These are phyloP conservation scores for Hypoxylon cercidicola DNA, from an alignment of 495 filamentous ascomycete species.

Conservation along the genomic window DNA sequence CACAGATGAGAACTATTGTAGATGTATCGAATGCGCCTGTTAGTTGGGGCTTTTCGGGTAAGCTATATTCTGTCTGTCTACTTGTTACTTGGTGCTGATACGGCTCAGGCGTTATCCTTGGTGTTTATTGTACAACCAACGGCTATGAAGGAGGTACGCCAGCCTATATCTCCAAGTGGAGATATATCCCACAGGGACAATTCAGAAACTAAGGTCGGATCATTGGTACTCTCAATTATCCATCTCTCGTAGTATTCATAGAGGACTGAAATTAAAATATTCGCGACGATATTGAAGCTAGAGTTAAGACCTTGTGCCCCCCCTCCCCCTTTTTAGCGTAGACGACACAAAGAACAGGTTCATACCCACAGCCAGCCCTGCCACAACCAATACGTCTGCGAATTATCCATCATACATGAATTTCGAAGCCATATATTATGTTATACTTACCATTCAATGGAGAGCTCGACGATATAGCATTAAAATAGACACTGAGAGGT, in stretches of 20 bases:
- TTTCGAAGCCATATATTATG: no score
- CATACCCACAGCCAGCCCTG: no score
- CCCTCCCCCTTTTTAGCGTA: no score
- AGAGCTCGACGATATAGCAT: no score
- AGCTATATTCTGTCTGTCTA: slow-evolving; percentile 3
- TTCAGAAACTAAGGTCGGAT: slow-evolving; percentile 45
- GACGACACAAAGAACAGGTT: no score
- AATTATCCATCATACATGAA: no score
- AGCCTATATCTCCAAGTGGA: slow-evolving; percentile 59
- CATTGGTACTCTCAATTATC: background rate
- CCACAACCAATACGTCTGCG: no score
- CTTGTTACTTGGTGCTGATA: slow-evolving; percentile 15
- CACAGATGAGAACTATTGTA: slow-evolving; percentile 48
- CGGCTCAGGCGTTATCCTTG: slow-evolving; percentile 51
- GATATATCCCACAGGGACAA: slow-evolving; percentile 56
- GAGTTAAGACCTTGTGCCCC: no score
- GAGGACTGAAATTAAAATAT: no score
- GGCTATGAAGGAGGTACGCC: slow-evolving; percentile 53
- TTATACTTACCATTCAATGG: no score
- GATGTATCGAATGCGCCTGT: slow-evolving; percentile 53
- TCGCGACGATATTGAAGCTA: no score
- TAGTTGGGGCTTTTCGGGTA: slow-evolving; percentile 63
- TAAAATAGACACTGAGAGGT: no score
- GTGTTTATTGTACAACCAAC: slow-evolving; percentile 64
- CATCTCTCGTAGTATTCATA: background rate